Base-by-base conservation (phyloP, 345 rosid genomes). In the Populus pruinosa region DNA sequence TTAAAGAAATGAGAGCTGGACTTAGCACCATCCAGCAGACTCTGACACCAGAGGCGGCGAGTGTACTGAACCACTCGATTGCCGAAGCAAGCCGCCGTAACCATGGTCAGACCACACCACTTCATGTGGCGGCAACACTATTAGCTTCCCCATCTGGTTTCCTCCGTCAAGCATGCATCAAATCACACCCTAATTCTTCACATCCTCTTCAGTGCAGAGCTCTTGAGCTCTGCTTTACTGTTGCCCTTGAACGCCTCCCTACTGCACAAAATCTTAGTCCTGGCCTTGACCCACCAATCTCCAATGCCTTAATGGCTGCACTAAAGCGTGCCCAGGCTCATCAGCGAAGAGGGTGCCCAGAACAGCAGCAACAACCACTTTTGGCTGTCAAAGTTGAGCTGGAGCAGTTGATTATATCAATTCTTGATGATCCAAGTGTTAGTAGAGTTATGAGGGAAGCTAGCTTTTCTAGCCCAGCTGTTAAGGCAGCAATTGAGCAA, bases 171-270 rank as follows among this genome's bases (percentile, higher is more conserved):
- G 98, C 99, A 8, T 96, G 99, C 82, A 93, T 93, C 82, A 96
- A 96, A 78, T 92, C 99, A 1, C 99, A 96, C 83, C 99, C 98
- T 8, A 96, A 93, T 78, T 96, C 99, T 0, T 96, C 99, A 7
- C 98, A 96, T 77, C 99, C 99, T 0, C 89, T 96, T n/a, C 99
- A 96, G 95, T 96, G 99, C 80, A 88, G 99, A 31, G 99, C 99
- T 25, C 86, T 96, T 33, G 99, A 96, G 94, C 99, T 96, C 73
- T 96, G 99, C 79, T 96, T 96, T 88, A 92, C 94, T 85, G 99
- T 96, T n/a, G 99, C 99, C 5, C 88, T 96, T 70, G 99, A 96
- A 61, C 90, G 98, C 18, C 90, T 96, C 20, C 98, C 99, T 29
- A 87, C 97, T 5, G 83, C 91, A 0, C 89, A 88, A 71, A 87